A percentile compares a stretch with the other conserved stretches of the same genome.
These are phyloP conservation scores for Talinum fruticosum DNA, from an alignment of 148 eudicot species.

Conservation along the genomic window DNA sequence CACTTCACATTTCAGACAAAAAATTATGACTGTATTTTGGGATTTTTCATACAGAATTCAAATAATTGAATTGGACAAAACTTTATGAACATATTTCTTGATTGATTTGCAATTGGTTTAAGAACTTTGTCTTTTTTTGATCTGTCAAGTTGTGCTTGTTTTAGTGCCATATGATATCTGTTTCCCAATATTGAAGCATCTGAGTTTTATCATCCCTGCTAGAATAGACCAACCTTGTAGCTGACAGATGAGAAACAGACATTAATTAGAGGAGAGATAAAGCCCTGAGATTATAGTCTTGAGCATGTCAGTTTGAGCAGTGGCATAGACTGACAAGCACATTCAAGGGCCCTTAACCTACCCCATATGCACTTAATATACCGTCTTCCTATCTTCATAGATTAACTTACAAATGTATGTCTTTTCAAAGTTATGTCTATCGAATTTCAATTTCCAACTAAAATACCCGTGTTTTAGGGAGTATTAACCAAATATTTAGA, in stretches of 20 bases:
- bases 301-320: neutral
- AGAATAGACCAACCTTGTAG: neutral
- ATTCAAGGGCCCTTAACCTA: neutral
- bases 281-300: neutral
- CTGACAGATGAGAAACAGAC: neutral
- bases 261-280: neutral
- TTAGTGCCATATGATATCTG: neutral
- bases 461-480: neutral
- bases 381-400: neutral
- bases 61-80: neutral
- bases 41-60: neutral
- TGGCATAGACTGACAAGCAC: neutral
- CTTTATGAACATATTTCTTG: neutral
- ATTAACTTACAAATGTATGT: neutral
- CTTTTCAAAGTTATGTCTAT: neutral
- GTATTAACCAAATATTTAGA: neutral
- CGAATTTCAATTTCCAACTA: neutral
- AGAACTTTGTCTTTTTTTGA: neutral
- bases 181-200: neutral
- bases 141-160: neutral
- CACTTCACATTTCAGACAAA: neutral
- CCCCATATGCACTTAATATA: neutral
- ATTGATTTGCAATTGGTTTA: neutral
- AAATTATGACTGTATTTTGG: neutral
- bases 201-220: neutral